Percentiles rank a stretch among this genome's conserved stretches.
Conservation (phyloP, 1,284 basidiomycete genomes). For the Inonotus obliquus region DNA sequence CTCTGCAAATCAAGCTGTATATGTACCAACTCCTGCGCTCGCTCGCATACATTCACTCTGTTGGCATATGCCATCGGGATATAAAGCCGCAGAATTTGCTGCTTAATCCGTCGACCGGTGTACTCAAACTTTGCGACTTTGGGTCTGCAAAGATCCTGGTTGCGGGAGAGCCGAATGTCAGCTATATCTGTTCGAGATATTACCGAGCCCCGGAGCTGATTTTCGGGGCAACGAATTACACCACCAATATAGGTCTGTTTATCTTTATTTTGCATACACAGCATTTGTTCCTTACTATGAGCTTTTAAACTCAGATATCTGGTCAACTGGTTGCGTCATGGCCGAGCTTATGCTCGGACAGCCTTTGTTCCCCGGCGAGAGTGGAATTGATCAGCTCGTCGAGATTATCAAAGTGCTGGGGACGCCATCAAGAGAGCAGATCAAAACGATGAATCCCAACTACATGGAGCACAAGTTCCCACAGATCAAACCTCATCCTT, state of each 20-base stretch:
- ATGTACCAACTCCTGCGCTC: conserved; percentile 98
- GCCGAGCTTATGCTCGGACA: conserved; percentile 99
- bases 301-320: conserved; percentile 70
- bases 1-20: conserved; percentile 98
- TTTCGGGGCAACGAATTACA: conserved; percentile 99
- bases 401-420: conserved; percentile 99
- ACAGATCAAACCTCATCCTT: conserved; percentile 97
- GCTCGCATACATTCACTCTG: conserved; percentile 96
- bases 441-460: conserved; percentile 99
- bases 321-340: conserved; percentile 99
- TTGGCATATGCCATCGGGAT: conserved; percentile 97
- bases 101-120: conserved; percentile 92
- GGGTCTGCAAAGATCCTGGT: conserved; percentile 98
- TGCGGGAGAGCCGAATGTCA: conserved; percentile 97
- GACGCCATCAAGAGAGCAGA: conserved; percentile 97
- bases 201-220: conserved; percentile 99
- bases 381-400: conserved; percentile 99
- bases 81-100: conserved; percentile 99
- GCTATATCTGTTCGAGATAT: conserved; percentile 99
- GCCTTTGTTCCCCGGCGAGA: conserved; percentile 98
- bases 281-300: neutral
- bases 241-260: conserved; percentile 93
- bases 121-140: conserved; percentile 98
- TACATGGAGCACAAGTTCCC: conserved; percentile 99
- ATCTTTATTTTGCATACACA: conserved; percentile 9